phyloP scores from a whole-genome alignment of 139 green algal species.

The Coelastrella sp. region DNA sequence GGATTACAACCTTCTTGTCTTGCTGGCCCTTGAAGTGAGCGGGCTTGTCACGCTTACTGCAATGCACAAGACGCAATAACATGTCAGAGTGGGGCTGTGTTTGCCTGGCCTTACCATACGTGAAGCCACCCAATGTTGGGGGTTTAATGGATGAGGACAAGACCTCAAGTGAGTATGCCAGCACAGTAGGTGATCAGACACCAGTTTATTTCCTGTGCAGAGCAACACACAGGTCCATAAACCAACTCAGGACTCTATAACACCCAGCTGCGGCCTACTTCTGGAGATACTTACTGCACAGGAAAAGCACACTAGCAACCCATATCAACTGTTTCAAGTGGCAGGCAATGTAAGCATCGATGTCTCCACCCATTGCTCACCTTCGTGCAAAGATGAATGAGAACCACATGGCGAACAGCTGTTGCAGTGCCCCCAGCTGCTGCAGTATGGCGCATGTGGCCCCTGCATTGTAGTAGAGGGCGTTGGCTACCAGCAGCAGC shows the following conservation, averaged over 20 bases:
- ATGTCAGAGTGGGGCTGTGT: no score
- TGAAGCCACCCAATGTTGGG: no score
- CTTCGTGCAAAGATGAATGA: conserved; percentile 71
- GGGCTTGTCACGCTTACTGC: conserved; percentile 57
- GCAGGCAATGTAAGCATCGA: no score
- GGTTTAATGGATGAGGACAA: no score
- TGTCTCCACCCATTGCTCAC: not conserved
- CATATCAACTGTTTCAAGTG: no score
- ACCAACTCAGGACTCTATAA: no score
- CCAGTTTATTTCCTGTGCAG: no score
- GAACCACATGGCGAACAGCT: conserved; percentile 76
- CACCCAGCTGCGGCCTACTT: no score
- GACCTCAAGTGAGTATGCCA: no score
- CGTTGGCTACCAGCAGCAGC: conserved; percentile 84
- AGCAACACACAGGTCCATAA: no score
- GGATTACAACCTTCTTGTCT: conserved; percentile 85
- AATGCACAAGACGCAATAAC: not conserved
- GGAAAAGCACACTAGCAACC: not conserved
- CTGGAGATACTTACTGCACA: not conserved
- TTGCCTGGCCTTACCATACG: no score
- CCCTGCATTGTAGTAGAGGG: conserved; percentile 92
- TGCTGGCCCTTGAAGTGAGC: conserved; percentile 78
- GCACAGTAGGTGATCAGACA: no score
- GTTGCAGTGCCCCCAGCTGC: conserved; percentile 34
- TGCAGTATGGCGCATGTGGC: conserved; percentile 79